phyloP scores from a whole-genome alignment of 441 rosid genomes.

The Croton laevigatus region DNA sequence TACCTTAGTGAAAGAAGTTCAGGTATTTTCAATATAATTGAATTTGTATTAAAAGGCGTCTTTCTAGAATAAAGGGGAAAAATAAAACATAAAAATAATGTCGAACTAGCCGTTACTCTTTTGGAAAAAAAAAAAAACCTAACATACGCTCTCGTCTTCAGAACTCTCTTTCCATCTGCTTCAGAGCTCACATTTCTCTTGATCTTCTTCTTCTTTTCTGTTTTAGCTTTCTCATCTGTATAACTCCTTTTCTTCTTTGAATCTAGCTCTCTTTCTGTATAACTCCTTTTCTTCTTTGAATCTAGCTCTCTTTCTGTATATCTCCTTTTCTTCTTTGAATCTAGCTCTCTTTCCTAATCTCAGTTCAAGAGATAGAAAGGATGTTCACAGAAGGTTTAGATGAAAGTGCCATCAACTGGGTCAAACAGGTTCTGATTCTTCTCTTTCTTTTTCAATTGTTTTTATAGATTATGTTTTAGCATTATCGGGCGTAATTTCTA shows the following conservation, averaged over 20 bases:
- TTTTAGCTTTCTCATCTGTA: not conserved
- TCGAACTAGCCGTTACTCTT: slow-evolving; percentile 51
- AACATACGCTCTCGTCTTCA: slow-evolving; percentile 9
- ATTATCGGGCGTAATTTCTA: not conserved
- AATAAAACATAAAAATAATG: not conserved
- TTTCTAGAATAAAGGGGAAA: too few species aligned
- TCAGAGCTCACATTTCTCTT: not conserved
- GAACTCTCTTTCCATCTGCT: not conserved
- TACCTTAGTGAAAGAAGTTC: too few species aligned
- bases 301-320: not conserved
- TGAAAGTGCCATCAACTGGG: slow-evolving; percentile 64
- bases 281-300: not conserved
- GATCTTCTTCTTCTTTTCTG: slow-evolving; percentile 5
- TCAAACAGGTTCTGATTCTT: slow-evolving; percentile 46
- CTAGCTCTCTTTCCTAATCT: slow-evolving; percentile 3
- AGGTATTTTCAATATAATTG: too few species aligned
- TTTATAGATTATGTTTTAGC: not conserved
- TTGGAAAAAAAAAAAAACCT: slow-evolving; percentile 8
- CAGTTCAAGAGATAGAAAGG: not conserved
- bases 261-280: not conserved
- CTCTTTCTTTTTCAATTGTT: not conserved
- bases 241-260: not conserved
- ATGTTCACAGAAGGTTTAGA: slow-evolving; percentile 69
- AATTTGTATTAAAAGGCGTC: too few species aligned
- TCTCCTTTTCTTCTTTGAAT: not conserved